Evolutionary conservation across 1,284 basidiomycete species (phyloP), one percentile per base, ranked within the genome.

Genomic region (Clitocybe nebularis): DNA sequence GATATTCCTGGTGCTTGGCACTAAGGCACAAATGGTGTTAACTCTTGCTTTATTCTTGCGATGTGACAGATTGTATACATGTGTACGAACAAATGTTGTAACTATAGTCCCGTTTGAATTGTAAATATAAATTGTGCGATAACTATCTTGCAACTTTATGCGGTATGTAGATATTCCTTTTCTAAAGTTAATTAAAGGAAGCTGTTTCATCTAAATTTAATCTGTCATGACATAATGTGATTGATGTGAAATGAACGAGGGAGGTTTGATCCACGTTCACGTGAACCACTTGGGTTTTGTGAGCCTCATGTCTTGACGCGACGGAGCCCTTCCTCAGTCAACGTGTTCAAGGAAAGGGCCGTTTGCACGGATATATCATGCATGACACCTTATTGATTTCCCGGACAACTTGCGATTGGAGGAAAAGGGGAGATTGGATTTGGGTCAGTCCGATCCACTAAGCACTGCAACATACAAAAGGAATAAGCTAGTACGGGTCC

Each of bases 1-100:
- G 50, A 48, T 26, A 56, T 66, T 25, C 71, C 68, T 32, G 71
- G 67, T 20, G 61, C 64, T 23, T 74, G 70, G 69, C 55, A 57
- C 30, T 59, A 36, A 53, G 38, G n/a, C n/a, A n/a, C n/a, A n/a
- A n/a, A 40, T 44, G 40, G 44, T 48, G 25, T 41, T 32, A 42
- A n/a, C n/a, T 4, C 22, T 3, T 9, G 5, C 8, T n/a, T 39
- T 14, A 17, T 10, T 20, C 21, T 21, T 20, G 23, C 20, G 16
- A 20, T 39, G 10, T 21, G 14, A 6, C 11, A 6, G 23, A 25
- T 17, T 11, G 24, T 9, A 26, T 26, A 26, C n/a, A 26, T 26
- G 24, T 26, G 24, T n/a, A n/a, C n/a, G n/a, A 16, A 16, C 19
- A 32, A 14, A 16, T 32, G 29, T 16, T 32, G 5, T 32, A 16